Conservation (phyloP, 257 asterid species). For the Nicotiana noctiflora region DNA sequence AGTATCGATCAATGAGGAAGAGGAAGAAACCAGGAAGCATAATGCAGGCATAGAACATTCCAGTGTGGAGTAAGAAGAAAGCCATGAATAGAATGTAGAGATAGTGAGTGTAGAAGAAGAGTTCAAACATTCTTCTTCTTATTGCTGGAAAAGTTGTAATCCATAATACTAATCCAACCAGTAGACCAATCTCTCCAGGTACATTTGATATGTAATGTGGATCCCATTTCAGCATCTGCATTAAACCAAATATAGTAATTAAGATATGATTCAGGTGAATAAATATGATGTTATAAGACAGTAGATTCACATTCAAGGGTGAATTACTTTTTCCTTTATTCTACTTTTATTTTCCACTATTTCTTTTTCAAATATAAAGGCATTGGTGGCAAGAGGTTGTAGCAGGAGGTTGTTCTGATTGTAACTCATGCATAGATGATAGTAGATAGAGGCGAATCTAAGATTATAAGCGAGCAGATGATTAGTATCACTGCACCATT, state of each 20-base stretch:
- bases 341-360: no score
- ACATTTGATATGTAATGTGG: conserved; percentile 74
- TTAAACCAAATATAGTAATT: background rate
- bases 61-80: conserved; percentile 69
- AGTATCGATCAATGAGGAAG: conserved; percentile 68
- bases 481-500: no score
- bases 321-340: background rate
- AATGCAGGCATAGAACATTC: conserved; percentile 75
- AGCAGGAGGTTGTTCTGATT: no score
- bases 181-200: conserved; percentile 73
- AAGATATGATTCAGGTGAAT: background rate
- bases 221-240: conserved; percentile 77
- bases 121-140: conserved; percentile 74
- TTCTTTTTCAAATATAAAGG: no score
- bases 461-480: no score
- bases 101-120: conserved; percentile 72
- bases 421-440: no score
- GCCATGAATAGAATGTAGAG: conserved; percentile 80
- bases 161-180: conserved; percentile 71
- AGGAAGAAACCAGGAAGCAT: conserved; percentile 93
- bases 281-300: background rate
- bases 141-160: conserved; percentile 52
- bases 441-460: no score
- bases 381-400: no score
- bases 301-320: background rate